A percentile compares a stretch with the other conserved stretches of the same genome.
phyloP scores from a whole-genome alignment of 768 basidiomycete genomes.

The Phaeotremella fagi region DNA sequence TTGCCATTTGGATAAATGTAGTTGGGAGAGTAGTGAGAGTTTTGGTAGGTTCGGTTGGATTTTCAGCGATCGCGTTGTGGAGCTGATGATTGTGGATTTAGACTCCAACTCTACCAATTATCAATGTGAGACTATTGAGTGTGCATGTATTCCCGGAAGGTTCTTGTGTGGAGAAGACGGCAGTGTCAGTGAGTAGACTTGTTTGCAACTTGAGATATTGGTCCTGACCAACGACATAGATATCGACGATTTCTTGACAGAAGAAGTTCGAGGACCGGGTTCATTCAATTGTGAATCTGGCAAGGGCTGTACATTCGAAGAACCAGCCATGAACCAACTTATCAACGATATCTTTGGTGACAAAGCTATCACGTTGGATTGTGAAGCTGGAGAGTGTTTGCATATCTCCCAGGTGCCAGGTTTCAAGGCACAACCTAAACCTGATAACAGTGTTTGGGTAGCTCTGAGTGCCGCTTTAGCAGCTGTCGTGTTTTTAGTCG shows the following conservation, averaged over 20 bases:
- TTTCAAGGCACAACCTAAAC: slow-evolving; percentile 78
- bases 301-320: slow-evolving; percentile 80
- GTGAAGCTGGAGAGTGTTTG: slow-evolving; percentile 86
- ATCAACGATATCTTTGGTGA: slow-evolving; percentile 94
- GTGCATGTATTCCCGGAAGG: slow-evolving; percentile 84
- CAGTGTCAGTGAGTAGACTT: slow-evolving; percentile 66
- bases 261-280: slow-evolving; percentile 87
- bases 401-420: slow-evolving; percentile 92
- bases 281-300: slow-evolving; percentile 71
- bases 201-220: not conserved
- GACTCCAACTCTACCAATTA: slow-evolving; percentile 71
- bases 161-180: slow-evolving; percentile 96
- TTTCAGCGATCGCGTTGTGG: slow-evolving; percentile 2
- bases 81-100: slow-evolving; percentile 50
- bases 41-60: slow-evolving; percentile 12
- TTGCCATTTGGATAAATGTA: slow-evolving; percentile 73
- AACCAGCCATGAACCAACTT: slow-evolving; percentile 92
- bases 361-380: slow-evolving; percentile 75
- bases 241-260: slow-evolving; percentile 84
- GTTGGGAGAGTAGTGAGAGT: slow-evolving; percentile 41
- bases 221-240: slow-evolving; percentile 54
- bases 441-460: slow-evolving; percentile 75
- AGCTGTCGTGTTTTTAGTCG: slow-evolving; percentile 65
- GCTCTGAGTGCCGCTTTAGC: slow-evolving; percentile 78
- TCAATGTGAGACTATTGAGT: slow-evolving; percentile 75